phyloP scores from a whole-genome alignment of 2,329 filamentous ascomycete species.

The Macrophomina phaseolina region DNA sequence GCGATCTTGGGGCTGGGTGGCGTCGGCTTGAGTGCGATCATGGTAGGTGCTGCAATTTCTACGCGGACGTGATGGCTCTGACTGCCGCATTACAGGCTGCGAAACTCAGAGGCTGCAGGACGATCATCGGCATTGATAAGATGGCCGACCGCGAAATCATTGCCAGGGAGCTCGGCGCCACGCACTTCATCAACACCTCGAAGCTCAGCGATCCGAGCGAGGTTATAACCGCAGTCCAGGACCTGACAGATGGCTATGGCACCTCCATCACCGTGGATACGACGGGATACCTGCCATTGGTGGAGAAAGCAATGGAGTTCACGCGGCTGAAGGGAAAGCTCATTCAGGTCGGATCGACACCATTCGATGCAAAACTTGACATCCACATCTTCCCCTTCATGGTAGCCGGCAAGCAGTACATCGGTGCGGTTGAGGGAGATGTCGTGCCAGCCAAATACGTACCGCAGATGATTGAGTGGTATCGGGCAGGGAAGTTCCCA shows the following conservation, averaged over 20 bases:
- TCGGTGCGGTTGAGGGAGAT: conserved; percentile 55
- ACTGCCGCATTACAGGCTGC: conserved; percentile 43
- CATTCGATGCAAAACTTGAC: conserved; percentile 47
- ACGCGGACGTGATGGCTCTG: background rate
- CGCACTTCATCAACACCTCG: conserved; percentile 46
- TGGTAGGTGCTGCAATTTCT: conserved; percentile 32
- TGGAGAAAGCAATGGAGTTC: conserved; percentile 50
- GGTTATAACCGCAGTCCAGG: conserved; percentile 42
- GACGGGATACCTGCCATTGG: conserved; percentile 50
- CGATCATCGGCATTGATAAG: conserved; percentile 48
- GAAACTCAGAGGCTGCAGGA: conserved; percentile 46
- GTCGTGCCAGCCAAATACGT: conserved; percentile 48
- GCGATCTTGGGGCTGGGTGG: conserved; percentile 54
- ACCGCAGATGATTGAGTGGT: conserved; percentile 57
- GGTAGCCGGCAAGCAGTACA: conserved; percentile 54
- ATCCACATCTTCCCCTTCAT: conserved; percentile 55
- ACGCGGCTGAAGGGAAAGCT: conserved; percentile 54
- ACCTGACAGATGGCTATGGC: conserved; percentile 40
- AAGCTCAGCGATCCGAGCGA: conserved; percentile 7
- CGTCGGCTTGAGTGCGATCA: conserved; percentile 55
- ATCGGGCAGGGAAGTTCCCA: conserved; percentile 54
- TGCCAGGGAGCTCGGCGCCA: conserved; percentile 47
- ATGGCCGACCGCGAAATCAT: conserved; percentile 42
- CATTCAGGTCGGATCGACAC: conserved; percentile 56
- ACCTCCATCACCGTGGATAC: conserved; percentile 56